A percentile compares a stretch with the other conserved stretches of the same genome.
Conservation (phyloP, 306 rosid genomes). For the Quercus wislizeni region DNA sequence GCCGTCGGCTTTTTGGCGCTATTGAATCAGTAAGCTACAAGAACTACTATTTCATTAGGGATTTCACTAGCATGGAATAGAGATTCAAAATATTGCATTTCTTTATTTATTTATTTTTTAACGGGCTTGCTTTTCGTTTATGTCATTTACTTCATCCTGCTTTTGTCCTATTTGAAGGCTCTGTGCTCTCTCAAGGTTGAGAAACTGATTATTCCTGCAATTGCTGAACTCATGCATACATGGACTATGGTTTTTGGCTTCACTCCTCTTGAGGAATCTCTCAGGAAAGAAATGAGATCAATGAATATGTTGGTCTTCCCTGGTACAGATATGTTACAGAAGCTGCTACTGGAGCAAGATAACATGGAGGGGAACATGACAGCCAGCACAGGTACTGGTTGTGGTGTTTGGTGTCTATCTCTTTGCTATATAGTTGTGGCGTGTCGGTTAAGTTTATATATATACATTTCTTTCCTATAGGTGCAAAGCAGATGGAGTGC, state of each 20-base stretch:
- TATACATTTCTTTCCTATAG: constrained; percentile 33
- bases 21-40: constrained; percentile 69
- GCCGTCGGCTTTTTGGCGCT: constrained; percentile 88
- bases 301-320: constrained; percentile 95
- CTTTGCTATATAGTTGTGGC: constrained; percentile 2
- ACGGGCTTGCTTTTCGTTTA: constrained; percentile 7
- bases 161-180: constrained; percentile 46
- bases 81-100: constrained; percentile 5
- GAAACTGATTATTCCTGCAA: constrained; percentile 91
- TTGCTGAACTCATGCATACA: constrained; percentile 77
- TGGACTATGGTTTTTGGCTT: constrained; percentile 88
- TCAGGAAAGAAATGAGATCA: constrained; percentile 69
- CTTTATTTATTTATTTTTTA: not conserved
- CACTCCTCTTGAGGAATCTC: constrained; percentile 65
- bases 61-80: constrained; percentile 16
- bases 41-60: constrained; percentile 18
- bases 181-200: constrained; percentile 78
- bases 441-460: constrained; percentile 21
- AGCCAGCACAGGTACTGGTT: constrained; percentile 31
- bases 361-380: constrained; percentile 40
- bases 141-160: constrained; percentile 17
- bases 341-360: constrained; percentile 54
- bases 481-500: constrained; percentile 41
- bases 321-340: constrained; percentile 94
- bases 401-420: constrained; percentile 4